Evolutionary conservation across 176 grass and related monocot genomes (phyloP), one percentile per base, ranked within the genome.

Genomic region (Hsuehochloa calcarea): DNA sequence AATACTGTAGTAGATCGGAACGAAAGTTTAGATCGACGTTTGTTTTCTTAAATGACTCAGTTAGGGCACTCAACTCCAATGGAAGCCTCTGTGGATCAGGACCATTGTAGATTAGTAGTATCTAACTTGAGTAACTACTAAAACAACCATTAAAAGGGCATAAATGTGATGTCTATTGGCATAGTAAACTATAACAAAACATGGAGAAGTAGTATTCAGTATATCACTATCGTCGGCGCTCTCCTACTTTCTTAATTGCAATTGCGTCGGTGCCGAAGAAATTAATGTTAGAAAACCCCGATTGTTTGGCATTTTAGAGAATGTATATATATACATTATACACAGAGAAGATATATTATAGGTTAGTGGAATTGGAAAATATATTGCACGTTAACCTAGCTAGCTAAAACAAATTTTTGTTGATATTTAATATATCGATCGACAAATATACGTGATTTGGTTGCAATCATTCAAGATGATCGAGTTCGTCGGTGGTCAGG

Each of bases 111-210:
- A 55, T 17, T 35, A 35, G 14, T 12, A 39, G 10, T 43, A n/a
- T 77, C 46, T 68, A 77, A 17, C 64, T 2, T 0, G 20, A 51
- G 67, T 72, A 79, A 27, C 80, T 54, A 71, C 65, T 43, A 64
- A 70, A 77, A 78, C 65, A 78, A 34, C 64, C 52, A 71, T 83
- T 88, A 44, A 72, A 78, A 88, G 7, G 31, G 17, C 65, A 64
- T 78, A 58, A 88, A 88, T 88, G 80, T 50, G 64, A 70, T 83
- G 86, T 77, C 64, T 70, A 50, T 1, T n/a, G 5, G 0, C 34
- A 26, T 41, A 10, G 5, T 82, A 22, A 61, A 72, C 63, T 50
- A 49, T 6, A 76, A 13, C 49, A 13, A 77, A 82, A 75, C 26
- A 10, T 52, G 22, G n/a, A 51, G 31, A 27, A 3, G 29, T 62